phyloP scores from a whole-genome alignment of 306 rosid species.

The Sindora glabra region DNA sequence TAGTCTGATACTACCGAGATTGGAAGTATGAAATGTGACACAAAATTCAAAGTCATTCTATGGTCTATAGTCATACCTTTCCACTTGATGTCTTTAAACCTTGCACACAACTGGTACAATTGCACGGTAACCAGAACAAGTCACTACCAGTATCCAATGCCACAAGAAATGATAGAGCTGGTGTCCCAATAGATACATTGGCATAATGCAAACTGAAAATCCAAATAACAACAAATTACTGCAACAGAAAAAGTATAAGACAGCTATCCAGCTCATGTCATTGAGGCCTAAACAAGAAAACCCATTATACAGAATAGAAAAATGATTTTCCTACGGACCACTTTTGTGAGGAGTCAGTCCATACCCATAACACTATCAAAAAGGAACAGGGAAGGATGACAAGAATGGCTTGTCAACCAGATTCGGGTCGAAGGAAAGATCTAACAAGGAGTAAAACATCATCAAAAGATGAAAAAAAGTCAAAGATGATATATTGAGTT shows the following conservation, averaged over 20 bases:
- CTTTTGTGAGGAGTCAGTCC: too few species aligned
- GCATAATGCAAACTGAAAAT: conserved; percentile 89
- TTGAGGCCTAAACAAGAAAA: too few species aligned
- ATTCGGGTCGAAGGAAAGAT: conserved; percentile 57
- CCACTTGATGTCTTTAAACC: conserved; percentile 13
- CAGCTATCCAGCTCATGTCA: too few species aligned
- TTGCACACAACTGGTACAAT: conserved; percentile 52
- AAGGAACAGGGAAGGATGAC: conserved; percentile 13
- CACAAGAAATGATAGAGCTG: conserved; percentile 58
- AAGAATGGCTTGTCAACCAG: conserved; percentile 41
- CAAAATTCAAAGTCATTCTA: background rate
- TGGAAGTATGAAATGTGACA: background rate
- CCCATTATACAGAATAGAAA: too few species aligned
- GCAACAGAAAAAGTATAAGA: background rate
- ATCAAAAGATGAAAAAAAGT: conserved; percentile 40
- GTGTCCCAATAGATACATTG: conserved; percentile 83
- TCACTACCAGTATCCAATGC: conserved; percentile 97
- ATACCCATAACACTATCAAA: too few species aligned
- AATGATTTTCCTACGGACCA: too few species aligned
- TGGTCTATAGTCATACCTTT: conserved; percentile 28
- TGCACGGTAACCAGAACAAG: conserved; percentile 91
- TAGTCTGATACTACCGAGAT: too few species aligned
- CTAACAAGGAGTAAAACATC: conserved; percentile 57
- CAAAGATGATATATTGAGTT: too few species aligned
- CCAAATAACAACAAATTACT: background rate